Evolutionary conservation across 257 asterid genomes (phyloP), one percentile per base, ranked within the genome.

Genomic region (Nicotiana knightiana): DNA sequence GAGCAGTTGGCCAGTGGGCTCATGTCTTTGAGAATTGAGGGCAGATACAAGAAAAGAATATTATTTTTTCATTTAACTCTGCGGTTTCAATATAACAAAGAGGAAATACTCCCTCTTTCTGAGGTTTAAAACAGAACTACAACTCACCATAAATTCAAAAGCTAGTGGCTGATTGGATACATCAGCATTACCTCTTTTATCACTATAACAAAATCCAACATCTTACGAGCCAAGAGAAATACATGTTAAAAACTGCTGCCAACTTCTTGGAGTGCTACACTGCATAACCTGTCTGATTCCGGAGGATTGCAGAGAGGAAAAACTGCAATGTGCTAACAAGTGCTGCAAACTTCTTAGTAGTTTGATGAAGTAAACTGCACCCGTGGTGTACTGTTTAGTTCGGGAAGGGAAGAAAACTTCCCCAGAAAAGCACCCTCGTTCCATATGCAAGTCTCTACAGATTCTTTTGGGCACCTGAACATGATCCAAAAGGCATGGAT

Each of bases 1-100:
- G 91, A 61, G 89, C 90, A 4, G 90, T 88, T 54, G 98, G 98
- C 61, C 87, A 94, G 83, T 95, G 94, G 92, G 80, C 87, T 73
- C 97, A 95, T 84, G 93, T 43, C 98, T 61, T 88, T 37, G 83
- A 85, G 81, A 43, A 87, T 35, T 84, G 93, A 93, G 86, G 77
- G 55, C 82, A 80, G 82, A 93, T 93, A 97, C 86, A 76, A 84
- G 85, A 76, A 55, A 87, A 88, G 78, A 91, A 91, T 18, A 87
- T 92, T 26, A 83, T 78, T 53, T 51, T 51, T 9, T 51, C 16
- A 13, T 12, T 51, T 3, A 53, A 53, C 58, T 13, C 58, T 15
- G 17, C 5, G 1, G 1, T 53, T 53, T 53, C 58, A 53, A 53
- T 13, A 53, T 53, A 53, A 53, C 58, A 11, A 53, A 12, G 58